These are phyloP conservation scores for Cercophora newfieldiana DNA, from an alignment of 495 filamentous ascomycete species.

Conservation along the genomic window DNA sequence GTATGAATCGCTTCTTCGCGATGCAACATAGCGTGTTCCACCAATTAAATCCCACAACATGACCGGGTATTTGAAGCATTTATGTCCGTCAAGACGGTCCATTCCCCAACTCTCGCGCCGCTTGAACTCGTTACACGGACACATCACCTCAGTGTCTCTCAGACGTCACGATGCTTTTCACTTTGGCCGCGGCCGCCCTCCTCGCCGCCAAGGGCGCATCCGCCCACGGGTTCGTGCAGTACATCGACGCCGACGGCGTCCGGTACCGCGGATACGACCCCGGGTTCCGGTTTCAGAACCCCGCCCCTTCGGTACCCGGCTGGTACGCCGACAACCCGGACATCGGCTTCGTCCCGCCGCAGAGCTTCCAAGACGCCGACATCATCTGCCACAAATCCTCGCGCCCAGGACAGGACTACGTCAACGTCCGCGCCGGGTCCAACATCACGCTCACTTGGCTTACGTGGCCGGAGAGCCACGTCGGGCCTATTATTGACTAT, in stretches of 20 bases:
- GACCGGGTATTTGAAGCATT: background rate
- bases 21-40: background rate
- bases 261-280: slow-evolving; percentile 9
- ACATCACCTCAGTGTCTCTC: background rate
- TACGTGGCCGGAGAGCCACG: slow-evolving; percentile 57
- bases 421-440: slow-evolving; percentile 53
- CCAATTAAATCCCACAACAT: background rate
- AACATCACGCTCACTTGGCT: slow-evolving; percentile 60
- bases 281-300: slow-evolving; percentile 4
- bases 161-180: background rate
- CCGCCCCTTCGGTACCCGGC: slow-evolving; percentile 1
- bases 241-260: background rate
- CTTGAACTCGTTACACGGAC: background rate
- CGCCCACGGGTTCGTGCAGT: slow-evolving; percentile 12
- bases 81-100: background rate
- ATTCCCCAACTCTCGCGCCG: background rate
- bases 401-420: slow-evolving; percentile 49
- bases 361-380: slow-evolving; percentile 32
- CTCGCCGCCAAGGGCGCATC: background rate
- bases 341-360: slow-evolving; percentile 20
- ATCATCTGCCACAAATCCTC: slow-evolving; percentile 68
- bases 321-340: slow-evolving; percentile 23
- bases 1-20: background rate
- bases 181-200: background rate
- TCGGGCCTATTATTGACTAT: slow-evolving; percentile 67